These are phyloP conservation scores for Trypethelium eluteriae DNA, from an alignment of 495 filamentous ascomycete genomes.

Conservation along the genomic window DNA sequence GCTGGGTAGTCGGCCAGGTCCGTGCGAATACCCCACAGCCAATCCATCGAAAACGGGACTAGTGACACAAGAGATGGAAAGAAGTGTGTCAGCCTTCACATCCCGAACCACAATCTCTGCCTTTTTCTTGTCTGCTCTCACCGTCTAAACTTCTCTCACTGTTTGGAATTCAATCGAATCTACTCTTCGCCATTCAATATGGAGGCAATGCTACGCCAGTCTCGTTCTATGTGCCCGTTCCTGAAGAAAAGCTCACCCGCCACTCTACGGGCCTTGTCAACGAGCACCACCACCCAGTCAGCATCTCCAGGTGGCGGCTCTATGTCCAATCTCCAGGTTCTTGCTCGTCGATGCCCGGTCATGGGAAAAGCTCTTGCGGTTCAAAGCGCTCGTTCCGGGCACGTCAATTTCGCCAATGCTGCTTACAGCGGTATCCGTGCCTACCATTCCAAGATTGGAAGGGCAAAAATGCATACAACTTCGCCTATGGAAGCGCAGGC, in stretches of 20 bases:
- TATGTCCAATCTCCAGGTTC: constrained; percentile 93
- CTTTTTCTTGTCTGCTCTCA: no score
- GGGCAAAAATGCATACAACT: constrained; percentile 75
- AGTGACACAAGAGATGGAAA: neutral
- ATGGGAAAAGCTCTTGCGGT: constrained; percentile 96
- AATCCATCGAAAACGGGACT: neutral
- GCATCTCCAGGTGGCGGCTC: constrained; percentile 73
- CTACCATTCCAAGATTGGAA: constrained; percentile 46
- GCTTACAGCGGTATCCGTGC: constrained; percentile 39
- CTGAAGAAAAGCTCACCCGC: constrained; percentile 87
- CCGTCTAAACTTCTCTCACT: neutral
- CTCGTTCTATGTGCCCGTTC: constrained; percentile 91
- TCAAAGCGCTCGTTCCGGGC: constrained; percentile 59
- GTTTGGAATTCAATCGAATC: neutral
- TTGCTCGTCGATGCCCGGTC: constrained; percentile 90
- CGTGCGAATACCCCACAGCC: neutral
- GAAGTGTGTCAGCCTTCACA: no score
- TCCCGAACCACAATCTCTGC: no score
- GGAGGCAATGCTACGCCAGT: constrained; percentile 91
- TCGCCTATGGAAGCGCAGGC: constrained; percentile 61
- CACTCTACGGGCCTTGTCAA: constrained; percentile 82
- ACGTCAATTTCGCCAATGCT: constrained; percentile 32
- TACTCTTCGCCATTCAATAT: constrained; percentile 43
- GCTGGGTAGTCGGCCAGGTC: neutral
- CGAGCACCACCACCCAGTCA: constrained; percentile 57